Evolutionary conservation across 768 basidiomycete species (phyloP).

Genomic region (Holtermanniella nyarrowii): DNA sequence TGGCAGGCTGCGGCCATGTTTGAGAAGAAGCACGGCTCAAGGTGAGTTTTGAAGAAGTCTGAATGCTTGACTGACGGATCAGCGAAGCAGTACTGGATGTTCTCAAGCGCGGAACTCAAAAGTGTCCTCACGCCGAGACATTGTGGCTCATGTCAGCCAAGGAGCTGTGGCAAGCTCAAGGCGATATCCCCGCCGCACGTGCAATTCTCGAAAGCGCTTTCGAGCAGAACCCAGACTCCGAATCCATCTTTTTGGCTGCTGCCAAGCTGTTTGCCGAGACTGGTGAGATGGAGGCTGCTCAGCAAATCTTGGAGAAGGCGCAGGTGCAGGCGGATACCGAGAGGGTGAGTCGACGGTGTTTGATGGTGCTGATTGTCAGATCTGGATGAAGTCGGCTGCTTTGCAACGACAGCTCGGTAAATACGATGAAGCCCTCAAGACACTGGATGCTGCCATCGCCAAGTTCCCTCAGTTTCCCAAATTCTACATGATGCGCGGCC

Average conservation of each 20-base stretch:
- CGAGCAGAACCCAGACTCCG: conserved; percentile 89
- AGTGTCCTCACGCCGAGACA: conserved; percentile 90
- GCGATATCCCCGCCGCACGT: conserved; percentile 78
- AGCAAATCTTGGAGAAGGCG: conserved; percentile 77
- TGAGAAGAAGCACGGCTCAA: conserved; percentile 80
- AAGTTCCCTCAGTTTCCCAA: conserved; percentile 87
- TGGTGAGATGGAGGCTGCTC: conserved; percentile 73
- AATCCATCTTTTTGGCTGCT: conserved; percentile 95
- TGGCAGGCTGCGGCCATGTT: conserved; percentile 89
- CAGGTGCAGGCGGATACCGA: conserved; percentile 85
- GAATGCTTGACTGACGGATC: conserved; percentile 5
- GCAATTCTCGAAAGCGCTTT: conserved; percentile 81
- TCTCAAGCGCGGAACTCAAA: conserved; percentile 68
- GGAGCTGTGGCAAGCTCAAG: conserved; percentile 80
- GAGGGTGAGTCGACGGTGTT: conserved; percentile 49
- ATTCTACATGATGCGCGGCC: conserved; percentile 94
- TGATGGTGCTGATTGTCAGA: conserved; percentile 46
- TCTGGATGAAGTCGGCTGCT: conserved; percentile 98
- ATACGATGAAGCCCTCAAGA: conserved; percentile 61
- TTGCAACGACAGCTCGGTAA: conserved; percentile 86
- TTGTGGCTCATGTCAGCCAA: conserved; percentile 98
- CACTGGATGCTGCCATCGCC: conserved; percentile 56
- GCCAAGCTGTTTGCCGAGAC: conserved; percentile 96
- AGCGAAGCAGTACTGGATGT: conserved; percentile 74
- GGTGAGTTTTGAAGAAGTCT: conserved; percentile 44